A percentile compares a stretch with the other conserved stretches of the same genome.
phyloP scores from a whole-genome alignment of 768 basidiomycete species.

The Rhodotorula toruloides region DNA sequence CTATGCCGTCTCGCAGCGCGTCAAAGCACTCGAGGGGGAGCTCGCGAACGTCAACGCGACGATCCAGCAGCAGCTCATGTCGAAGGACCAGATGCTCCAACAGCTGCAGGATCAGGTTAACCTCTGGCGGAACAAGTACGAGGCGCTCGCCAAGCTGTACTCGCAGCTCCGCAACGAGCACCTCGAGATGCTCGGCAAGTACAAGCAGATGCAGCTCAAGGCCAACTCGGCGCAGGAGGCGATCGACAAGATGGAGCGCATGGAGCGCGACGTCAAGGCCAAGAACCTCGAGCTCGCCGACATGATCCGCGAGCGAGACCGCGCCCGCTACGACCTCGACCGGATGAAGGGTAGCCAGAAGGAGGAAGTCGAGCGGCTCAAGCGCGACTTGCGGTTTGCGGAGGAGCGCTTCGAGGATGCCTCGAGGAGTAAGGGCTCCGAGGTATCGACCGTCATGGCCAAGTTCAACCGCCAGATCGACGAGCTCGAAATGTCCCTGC shows the following conservation, averaged over 20 bases:
- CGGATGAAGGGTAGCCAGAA: constrained; percentile 89
- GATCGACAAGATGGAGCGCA: constrained; percentile 95
- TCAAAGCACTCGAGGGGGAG: constrained; percentile 91
- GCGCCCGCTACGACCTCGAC: constrained; percentile 91
- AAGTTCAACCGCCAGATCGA: constrained; percentile 95
- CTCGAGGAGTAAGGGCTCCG: constrained; percentile 81
- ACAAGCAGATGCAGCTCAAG: constrained; percentile 94
- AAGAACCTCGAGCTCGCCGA: constrained; percentile 98
- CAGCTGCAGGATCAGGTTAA: constrained; percentile 95
- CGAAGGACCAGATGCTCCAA: constrained; percentile 92
- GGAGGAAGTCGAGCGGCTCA: constrained; percentile 86
- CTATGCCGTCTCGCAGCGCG: constrained; percentile 58
- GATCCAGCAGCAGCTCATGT: constrained; percentile 73
- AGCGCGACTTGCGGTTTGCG: constrained; percentile 85
- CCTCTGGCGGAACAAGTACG: constrained; percentile 97
- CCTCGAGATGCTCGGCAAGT: constrained; percentile 91
- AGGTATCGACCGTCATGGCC: constrained; percentile 76
- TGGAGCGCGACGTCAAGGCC: constrained; percentile 96
- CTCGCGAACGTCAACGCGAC: constrained; percentile 67
- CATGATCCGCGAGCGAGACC: constrained; percentile 95
- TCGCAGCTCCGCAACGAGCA: constrained; percentile 96
- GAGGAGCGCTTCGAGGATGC: constrained; percentile 98
- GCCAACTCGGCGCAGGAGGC: constrained; percentile 98
- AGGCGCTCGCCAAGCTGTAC: constrained; percentile 95
- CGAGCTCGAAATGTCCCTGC: constrained; percentile 91